These are phyloP conservation scores for Calonectria multiphialidica DNA, from an alignment of 2,329 filamentous ascomycete genomes.

Conservation along the genomic window DNA sequence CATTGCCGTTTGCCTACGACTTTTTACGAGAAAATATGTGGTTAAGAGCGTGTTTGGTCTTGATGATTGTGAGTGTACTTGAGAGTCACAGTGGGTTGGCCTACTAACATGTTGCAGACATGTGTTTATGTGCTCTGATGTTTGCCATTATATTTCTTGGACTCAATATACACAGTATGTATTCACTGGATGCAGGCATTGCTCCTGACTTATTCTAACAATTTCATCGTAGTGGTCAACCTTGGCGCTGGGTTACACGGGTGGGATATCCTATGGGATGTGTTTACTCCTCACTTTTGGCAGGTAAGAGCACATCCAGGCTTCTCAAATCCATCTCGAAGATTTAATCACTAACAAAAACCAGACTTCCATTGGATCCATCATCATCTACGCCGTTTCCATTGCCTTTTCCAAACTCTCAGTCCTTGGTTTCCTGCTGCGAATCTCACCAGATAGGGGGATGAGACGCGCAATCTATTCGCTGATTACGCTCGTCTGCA, in stretches of 20 bases:
- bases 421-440: constrained; percentile 59
- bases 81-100: background rate
- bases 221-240: constrained; percentile 30
- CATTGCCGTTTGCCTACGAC: constrained; percentile 37
- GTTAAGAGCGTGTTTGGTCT: constrained; percentile 41
- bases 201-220: background rate
- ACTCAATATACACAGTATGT: constrained; percentile 39
- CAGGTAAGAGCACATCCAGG: constrained; percentile 24
- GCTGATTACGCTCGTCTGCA: constrained; percentile 50
- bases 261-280: constrained; percentile 40
- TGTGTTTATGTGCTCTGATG: constrained; percentile 38
- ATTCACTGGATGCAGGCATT: rapidly evolving
- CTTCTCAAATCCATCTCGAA: background rate
- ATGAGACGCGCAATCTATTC: constrained; percentile 37
- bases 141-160: constrained; percentile 42
- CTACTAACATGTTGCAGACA: constrained; percentile 29
- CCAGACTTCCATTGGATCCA: constrained; percentile 50
- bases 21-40: constrained; percentile 45
- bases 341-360: background rate
- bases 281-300: constrained; percentile 42
- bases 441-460: constrained; percentile 48
- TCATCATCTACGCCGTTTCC: constrained; percentile 56
- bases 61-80: constrained; percentile 43
- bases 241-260: constrained; percentile 45
- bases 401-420: constrained; percentile 57